Percentiles rank a stretch among this genome's conserved stretches.
phyloP scores from a whole-genome alignment of 176 grass and related monocot species.

The Chloris gayana region DNA sequence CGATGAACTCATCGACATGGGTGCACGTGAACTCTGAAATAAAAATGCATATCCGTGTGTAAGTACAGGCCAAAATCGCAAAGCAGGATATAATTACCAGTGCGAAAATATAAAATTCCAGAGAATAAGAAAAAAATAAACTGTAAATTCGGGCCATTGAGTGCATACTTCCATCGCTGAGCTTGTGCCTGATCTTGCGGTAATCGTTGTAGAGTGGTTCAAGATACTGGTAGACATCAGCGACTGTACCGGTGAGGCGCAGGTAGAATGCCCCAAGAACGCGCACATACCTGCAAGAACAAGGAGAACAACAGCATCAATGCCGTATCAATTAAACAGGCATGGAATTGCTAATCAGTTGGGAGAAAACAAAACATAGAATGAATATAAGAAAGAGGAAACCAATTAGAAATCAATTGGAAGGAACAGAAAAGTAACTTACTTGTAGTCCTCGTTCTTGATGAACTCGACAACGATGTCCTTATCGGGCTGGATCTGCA shows the following conservation, averaged over 20 bases:
- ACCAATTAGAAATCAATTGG: not conserved
- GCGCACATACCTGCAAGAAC: constrained; percentile 73
- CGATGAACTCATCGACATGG: constrained; percentile 88
- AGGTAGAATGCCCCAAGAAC: constrained; percentile 84
- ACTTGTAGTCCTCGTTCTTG: constrained; percentile 99
- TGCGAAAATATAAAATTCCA: not conserved
- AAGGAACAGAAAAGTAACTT: not conserved
- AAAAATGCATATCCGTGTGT: constrained; percentile 3
- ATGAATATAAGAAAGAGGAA: not conserved
- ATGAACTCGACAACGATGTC: constrained; percentile 99
- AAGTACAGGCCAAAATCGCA: not conserved
- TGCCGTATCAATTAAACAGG: not conserved
- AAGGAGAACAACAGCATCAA: not conserved
- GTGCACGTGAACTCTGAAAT: constrained; percentile 67
- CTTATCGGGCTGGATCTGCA: constrained; percentile 98
- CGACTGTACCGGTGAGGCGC: constrained; percentile 70
- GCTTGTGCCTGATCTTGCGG: constrained; percentile 80
- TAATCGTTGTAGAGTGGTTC: constrained; percentile 97
- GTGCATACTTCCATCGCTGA: constrained; percentile 71
- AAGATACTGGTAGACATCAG: constrained; percentile 93
- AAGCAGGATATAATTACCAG: not conserved
- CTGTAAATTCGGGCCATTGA: not conserved
- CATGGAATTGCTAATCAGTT: not conserved
- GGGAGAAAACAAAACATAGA: not conserved
- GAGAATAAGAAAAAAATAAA: not conserved